These are phyloP conservation scores for Arctium lappa DNA, from an alignment of 129 eudicot species.

Conservation along the genomic window DNA sequence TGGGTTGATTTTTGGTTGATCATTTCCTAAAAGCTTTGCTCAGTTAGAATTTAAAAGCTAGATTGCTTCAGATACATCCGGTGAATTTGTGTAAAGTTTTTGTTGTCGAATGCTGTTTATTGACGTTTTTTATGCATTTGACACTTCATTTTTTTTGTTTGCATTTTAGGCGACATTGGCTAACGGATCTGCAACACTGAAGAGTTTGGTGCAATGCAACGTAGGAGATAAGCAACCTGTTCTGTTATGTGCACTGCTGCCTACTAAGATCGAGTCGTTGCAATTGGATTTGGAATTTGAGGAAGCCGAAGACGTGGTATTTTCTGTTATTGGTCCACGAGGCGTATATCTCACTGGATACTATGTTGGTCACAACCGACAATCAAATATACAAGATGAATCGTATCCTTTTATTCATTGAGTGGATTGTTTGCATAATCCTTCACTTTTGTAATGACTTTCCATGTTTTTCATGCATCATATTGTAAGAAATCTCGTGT, in stretches of 20 bases:
- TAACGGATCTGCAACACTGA: constrained; percentile 46
- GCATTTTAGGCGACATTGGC: constrained; percentile 75
- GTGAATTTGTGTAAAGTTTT: neutral
- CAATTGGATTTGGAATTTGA: constrained; percentile 88
- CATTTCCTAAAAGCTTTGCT: neutral
- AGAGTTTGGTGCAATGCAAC: constrained; percentile 75
- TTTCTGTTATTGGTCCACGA: constrained; percentile 91
- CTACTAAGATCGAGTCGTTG: constrained; percentile 61
- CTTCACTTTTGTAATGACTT: neutral
- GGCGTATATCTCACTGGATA: constrained; percentile 78
- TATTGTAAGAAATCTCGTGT: neutral
- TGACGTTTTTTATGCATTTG: neutral
- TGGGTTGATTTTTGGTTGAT: neutral
- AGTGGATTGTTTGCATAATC: neutral
- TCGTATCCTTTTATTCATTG: constrained; percentile 59
- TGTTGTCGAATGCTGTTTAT: neutral
- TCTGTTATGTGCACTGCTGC: constrained; percentile 72
- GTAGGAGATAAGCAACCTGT: constrained; percentile 81
- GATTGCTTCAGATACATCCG: neutral
- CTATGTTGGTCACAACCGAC: constrained; percentile 42
- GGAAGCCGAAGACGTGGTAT: constrained; percentile 68
- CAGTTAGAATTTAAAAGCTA: neutral
- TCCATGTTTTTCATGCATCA: neutral
- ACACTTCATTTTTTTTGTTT: neutral
- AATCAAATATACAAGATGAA: constrained; percentile 37